Evolutionary conservation across 2,329 filamentous ascomycete genomes (phyloP).

Genomic region (Mollisiaceae sp.): DNA sequence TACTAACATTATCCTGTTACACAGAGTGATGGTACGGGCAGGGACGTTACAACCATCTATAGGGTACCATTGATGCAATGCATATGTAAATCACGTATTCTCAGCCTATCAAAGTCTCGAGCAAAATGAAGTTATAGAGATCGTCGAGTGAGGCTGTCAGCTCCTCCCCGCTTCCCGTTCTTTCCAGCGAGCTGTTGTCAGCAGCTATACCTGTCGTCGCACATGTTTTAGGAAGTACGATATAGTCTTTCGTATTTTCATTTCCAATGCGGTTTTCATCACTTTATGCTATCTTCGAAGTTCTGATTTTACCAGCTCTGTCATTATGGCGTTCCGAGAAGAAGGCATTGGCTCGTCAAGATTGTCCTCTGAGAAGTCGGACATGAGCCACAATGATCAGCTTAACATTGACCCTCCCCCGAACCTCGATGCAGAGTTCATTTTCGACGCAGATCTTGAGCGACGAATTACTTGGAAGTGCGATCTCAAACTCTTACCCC

Average conservation of each 20-base stretch:
- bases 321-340: no score
- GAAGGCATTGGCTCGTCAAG: no score
- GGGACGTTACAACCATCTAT: no score
- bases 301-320: no score
- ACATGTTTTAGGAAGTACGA: no score
- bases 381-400: background rate
- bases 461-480: slow-evolving; percentile 21
- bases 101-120: background rate
- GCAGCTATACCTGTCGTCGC: background rate
- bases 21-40: no score
- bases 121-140: background rate
- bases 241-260: no score
- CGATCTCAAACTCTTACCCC: slow-evolving; percentile 49
- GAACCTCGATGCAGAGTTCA: background rate
- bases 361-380: no score
- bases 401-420: background rate
- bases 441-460: background rate
- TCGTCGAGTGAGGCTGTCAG: background rate
- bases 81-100: background rate
- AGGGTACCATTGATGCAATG: background rate
- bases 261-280: no score
- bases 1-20: no score
- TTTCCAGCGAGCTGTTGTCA: background rate
- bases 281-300: no score
- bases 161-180: background rate